These are phyloP conservation scores for Populus hybrid DNA, from an alignment of 441 rosid genomes.

Conservation along the genomic window DNA sequence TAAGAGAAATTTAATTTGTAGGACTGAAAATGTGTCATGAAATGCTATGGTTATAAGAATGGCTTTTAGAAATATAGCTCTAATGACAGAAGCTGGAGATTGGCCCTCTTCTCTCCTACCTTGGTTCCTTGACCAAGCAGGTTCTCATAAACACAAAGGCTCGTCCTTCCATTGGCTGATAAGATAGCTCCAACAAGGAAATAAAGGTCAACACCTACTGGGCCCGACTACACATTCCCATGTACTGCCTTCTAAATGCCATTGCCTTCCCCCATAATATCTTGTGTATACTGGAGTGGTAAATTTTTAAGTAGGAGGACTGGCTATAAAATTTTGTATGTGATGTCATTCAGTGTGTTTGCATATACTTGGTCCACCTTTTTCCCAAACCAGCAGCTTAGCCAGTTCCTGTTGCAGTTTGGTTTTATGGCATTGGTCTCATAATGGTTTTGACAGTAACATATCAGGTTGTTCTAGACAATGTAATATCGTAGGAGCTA, in stretches of 20 bases:
- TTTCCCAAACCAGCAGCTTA: not conserved
- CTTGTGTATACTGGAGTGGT: not conserved
- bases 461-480: not conserved
- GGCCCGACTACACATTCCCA: not conserved
- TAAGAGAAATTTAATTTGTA: not conserved
- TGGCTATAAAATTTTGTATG: not conserved
- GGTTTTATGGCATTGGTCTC: not conserved
- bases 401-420: not conserved
- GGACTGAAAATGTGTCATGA: not conserved
- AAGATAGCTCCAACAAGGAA: not conserved
- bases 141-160: not conserved
- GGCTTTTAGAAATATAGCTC: not conserved
- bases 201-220: not conserved
- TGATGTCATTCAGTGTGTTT: not conserved
- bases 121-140: not conserved
- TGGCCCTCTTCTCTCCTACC: not conserved
- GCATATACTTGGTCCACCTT: not conserved
- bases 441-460: not conserved
- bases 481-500: slow-evolving; percentile 15
- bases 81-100: not conserved
- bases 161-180: not conserved
- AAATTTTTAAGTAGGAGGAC: not conserved
- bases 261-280: not conserved
- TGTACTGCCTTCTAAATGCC: not conserved
- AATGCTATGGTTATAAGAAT: not conserved